phyloP scores from a whole-genome alignment of 176 grass and related monocot species.

The Pharus latifolius region DNA sequence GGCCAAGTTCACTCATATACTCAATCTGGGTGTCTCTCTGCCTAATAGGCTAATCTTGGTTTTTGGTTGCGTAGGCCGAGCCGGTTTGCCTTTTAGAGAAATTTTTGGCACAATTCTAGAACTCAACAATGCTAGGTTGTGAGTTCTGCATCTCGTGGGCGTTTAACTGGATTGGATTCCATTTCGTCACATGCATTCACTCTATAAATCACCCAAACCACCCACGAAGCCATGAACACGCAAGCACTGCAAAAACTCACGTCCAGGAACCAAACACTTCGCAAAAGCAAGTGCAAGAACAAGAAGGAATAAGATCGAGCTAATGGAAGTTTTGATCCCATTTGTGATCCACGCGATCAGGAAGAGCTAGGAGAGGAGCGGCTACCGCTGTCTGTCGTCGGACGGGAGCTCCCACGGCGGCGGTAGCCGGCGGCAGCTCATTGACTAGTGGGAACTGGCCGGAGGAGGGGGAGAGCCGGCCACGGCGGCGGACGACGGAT shows the following conservation, averaged over 20 bases:
- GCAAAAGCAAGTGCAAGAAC: neutral
- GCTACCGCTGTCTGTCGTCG: conserved; percentile 36
- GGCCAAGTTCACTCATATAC: too few relatives aligned
- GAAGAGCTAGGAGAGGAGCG: conserved; percentile 25
- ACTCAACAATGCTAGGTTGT: too few relatives aligned
- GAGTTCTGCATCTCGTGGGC: too few relatives aligned
- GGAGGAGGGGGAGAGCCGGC: neutral
- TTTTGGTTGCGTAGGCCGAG: too few relatives aligned
- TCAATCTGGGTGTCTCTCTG: too few relatives aligned
- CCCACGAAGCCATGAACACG: neutral
- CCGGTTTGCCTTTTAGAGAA: too few relatives aligned
- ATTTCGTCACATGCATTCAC: too few relatives aligned
- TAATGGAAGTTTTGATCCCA: conserved; percentile 82
- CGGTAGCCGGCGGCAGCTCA: conserved; percentile 31
- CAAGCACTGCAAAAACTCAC: neutral
- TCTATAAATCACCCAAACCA: neutral
- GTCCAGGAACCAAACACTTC: neutral
- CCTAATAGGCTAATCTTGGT: too few relatives aligned
- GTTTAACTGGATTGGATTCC: too few relatives aligned
- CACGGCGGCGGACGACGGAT: neutral
- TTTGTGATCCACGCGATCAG: conserved; percentile 74
- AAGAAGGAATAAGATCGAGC: neutral
- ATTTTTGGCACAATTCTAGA: too few relatives aligned
- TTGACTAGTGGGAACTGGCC: conserved; percentile 30
- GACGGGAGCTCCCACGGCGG: conserved; percentile 32